These are phyloP conservation scores for Gossypium aridum DNA, from an alignment of 441 rosid species.

Conservation along the genomic window DNA sequence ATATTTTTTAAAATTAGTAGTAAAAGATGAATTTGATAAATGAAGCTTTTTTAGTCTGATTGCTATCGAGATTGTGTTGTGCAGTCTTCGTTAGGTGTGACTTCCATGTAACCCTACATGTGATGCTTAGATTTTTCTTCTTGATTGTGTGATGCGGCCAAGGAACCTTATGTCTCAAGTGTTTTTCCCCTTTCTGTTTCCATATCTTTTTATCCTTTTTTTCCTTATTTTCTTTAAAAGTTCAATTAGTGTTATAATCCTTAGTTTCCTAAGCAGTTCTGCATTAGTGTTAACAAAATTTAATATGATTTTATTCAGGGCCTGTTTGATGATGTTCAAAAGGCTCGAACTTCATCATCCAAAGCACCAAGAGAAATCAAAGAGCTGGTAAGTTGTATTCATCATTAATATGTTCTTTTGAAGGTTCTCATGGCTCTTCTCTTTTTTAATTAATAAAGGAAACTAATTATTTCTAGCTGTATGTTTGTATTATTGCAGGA, in stretches of 20 bases:
- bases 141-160: background rate
- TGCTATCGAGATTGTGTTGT: background rate
- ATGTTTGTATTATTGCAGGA: constrained; percentile 47
- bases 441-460: background rate
- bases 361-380: constrained; percentile 61
- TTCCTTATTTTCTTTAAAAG: background rate
- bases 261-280: background rate
- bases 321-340: constrained; percentile 68
- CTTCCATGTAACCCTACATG: background rate
- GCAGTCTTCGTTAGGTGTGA: background rate
- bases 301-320: constrained; percentile 33
- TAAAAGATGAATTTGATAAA: too few species aligned
- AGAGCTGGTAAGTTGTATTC: constrained; percentile 50
- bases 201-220: background rate
- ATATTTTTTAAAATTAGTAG: too few species aligned
- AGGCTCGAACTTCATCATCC: constrained; percentile 44
- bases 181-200: background rate
- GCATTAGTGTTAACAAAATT: background rate
- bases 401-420: background rate
- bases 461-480: constrained; percentile 10
- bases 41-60: background rate
- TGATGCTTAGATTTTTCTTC: background rate
- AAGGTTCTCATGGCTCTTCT: background rate
- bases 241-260: background rate
- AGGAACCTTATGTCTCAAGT: background rate